Conservation (phyloP, 2,329 filamentous ascomycete species). For the Dendrostoma leiphaemia region DNA sequence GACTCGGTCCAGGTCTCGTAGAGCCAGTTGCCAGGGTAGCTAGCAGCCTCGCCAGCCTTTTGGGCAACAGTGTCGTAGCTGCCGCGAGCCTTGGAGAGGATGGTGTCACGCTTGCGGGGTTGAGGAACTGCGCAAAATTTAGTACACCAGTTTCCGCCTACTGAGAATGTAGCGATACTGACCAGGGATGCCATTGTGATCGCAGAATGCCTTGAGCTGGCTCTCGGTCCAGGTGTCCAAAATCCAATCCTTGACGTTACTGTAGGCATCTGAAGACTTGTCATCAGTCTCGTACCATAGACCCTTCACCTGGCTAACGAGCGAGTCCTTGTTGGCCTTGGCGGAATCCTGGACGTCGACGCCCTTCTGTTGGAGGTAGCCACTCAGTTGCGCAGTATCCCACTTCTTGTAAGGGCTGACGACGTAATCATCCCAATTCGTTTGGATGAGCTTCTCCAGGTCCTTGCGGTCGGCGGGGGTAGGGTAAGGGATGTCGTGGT, state of each 20-base stretch:
- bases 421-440: conserved; percentile 82
- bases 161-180: conserved; percentile 20
- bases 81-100: conserved; percentile 74
- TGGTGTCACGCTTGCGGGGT: conserved; percentile 78
- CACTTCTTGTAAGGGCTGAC: conserved; percentile 73
- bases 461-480: conserved; percentile 88
- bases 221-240: conserved; percentile 95
- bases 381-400: conserved; percentile 66
- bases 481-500: conserved; percentile 90
- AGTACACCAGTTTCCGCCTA: not conserved
- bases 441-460: conserved; percentile 84
- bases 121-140: conserved; percentile 60
- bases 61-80: conserved; percentile 79
- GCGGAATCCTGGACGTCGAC: conserved; percentile 66
- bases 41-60: conserved; percentile 68
- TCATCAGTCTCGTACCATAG: conserved; percentile 80
- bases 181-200: conserved; percentile 79
- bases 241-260: conserved; percentile 82
- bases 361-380: conserved; percentile 70
- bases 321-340: conserved; percentile 65
- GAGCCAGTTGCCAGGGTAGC: conserved; percentile 91
- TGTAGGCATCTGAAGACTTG: conserved; percentile 68
- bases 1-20: conserved; percentile 91
- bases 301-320: conserved; percentile 67
- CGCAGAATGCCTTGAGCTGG: conserved; percentile 88